phyloP scores from a whole-genome alignment of 2,329 filamentous ascomycete genomes.

The Cryphonectria carpinicola region DNA sequence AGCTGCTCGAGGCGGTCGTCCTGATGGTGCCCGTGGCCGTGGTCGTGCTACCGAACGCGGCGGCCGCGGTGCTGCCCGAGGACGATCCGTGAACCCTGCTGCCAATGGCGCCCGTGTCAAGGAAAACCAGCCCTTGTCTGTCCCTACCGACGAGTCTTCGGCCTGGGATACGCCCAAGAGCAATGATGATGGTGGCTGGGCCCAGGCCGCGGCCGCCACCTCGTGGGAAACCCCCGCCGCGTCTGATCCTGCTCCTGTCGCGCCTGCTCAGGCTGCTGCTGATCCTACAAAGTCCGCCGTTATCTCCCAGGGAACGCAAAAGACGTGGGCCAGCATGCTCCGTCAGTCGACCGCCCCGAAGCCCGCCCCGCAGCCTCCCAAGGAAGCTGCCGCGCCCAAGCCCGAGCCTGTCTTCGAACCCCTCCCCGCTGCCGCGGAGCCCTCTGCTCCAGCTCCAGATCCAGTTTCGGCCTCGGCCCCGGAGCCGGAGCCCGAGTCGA shows the following conservation, averaged over 20 bases:
- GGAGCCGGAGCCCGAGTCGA: constrained; percentile 40
- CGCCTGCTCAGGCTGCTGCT: constrained; percentile 34
- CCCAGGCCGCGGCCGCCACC: constrained; percentile 36
- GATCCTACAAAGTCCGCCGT: constrained; percentile 38
- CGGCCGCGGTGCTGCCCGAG: constrained; percentile 63
- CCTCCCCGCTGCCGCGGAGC: constrained; percentile 44
- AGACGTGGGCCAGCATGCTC: constrained; percentile 79
- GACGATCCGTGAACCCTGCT: constrained; percentile 61
- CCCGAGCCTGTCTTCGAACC: constrained; percentile 51
- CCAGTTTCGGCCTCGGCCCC: constrained; percentile 31
- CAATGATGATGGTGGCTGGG: constrained; percentile 42
- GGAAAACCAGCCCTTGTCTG: constrained; percentile 60
- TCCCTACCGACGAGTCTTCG: constrained; percentile 71
- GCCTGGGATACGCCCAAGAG: constrained; percentile 59
- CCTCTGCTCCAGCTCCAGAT: constrained; percentile 14
- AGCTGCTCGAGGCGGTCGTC: constrained; percentile 63
- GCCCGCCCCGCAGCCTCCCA: constrained; percentile 56
- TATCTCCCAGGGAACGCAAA: constrained; percentile 47
- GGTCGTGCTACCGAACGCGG: constrained; percentile 66
- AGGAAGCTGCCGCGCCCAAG: constrained; percentile 52
- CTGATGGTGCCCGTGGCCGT: constrained; percentile 66
- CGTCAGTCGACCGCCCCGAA: constrained; percentile 62
- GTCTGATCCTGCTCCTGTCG: constrained; percentile 38
- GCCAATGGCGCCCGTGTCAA: constrained; percentile 66
- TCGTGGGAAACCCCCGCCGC: constrained; percentile 50